These are phyloP conservation scores for Hippophae tibetana DNA, from an alignment of 306 rosid genomes.

Conservation along the genomic window DNA sequence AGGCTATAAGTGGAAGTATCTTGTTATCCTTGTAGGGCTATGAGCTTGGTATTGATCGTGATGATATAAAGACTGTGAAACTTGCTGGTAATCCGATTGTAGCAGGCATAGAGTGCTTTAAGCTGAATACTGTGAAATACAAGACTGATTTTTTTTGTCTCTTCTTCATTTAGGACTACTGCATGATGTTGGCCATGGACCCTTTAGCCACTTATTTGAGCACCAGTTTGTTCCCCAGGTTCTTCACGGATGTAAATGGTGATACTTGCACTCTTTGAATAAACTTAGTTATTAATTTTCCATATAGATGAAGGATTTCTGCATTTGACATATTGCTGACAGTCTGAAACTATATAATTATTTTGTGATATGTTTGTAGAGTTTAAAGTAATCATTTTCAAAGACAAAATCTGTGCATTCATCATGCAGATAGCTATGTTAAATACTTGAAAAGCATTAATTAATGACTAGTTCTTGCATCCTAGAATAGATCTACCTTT, in stretches of 20 bases:
- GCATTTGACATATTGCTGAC: constrained; percentile 16
- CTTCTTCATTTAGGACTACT: constrained; percentile 54
- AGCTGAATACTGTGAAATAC: constrained; percentile 14
- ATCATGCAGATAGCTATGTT: no score
- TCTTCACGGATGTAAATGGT: constrained; percentile 47
- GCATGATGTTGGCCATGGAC: constrained; percentile 97
- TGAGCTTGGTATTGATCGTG: constrained; percentile 73
- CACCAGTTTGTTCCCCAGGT: constrained; percentile 64
- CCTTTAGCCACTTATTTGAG: constrained; percentile 92
- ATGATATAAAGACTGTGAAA: constrained; percentile 70
- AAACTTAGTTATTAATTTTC: constrained; percentile 13
- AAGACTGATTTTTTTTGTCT: constrained; percentile 7
- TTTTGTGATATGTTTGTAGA: no score
- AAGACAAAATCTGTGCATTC: no score
- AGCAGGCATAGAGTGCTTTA: constrained; percentile 14
- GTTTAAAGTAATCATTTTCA: no score
- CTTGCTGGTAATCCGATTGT: constrained; percentile 59
- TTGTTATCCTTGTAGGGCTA: constrained; percentile 45
- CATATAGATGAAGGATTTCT: constrained; percentile 3
- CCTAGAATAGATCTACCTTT: no score
- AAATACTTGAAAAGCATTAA: no score
- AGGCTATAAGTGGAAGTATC: constrained; percentile 3
- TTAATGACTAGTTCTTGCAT: no score
- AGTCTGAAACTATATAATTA: no score
- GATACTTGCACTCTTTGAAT: not conserved